These are phyloP conservation scores for Leucocoprinus sp. DNA, from an alignment of 768 basidiomycete genomes.

Conservation along the genomic window DNA sequence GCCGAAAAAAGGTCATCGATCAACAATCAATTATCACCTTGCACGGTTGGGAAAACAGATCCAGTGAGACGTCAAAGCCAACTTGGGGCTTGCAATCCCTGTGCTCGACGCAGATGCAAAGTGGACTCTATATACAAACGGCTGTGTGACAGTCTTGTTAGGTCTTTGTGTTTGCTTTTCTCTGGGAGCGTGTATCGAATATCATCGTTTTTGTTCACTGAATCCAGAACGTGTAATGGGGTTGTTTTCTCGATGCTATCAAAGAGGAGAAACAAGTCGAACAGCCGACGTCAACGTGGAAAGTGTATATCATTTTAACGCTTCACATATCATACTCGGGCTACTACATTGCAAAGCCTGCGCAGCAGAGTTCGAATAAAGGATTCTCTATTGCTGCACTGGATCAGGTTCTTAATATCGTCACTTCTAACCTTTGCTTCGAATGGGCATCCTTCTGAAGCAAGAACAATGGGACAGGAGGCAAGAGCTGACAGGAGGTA, in stretches of 20 bases:
- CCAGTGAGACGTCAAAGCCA: constrained; percentile 37
- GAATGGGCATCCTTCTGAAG: not conserved
- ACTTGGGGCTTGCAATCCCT: not conserved
- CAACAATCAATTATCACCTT: constrained; percentile 87
- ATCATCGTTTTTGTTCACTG: not conserved
- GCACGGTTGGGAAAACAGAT: constrained; percentile 68
- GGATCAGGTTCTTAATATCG: too few relatives aligned
- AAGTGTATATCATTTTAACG: not conserved
- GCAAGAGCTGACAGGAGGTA: not conserved
- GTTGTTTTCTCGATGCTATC: too few relatives aligned
- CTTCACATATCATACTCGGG: too few relatives aligned
- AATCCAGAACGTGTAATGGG: too few relatives aligned
- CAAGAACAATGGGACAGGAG: not conserved
- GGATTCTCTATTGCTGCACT: too few relatives aligned
- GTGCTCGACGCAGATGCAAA: not conserved
- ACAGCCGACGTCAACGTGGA: not conserved
- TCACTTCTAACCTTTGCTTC: too few relatives aligned
- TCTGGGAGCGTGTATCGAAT: constrained; percentile 4
- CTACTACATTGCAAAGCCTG: too few relatives aligned
- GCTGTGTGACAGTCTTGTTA: too few relatives aligned
- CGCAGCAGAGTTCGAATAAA: too few relatives aligned
- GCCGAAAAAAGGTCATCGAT: constrained; percentile 55
- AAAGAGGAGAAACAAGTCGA: too few relatives aligned
- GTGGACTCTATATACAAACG: too few relatives aligned
- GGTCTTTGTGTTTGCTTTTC: too few relatives aligned